Evolutionary conservation across 2,329 filamentous ascomycete genomes (phyloP).

Genomic region (Botrytis deweyae): DNA sequence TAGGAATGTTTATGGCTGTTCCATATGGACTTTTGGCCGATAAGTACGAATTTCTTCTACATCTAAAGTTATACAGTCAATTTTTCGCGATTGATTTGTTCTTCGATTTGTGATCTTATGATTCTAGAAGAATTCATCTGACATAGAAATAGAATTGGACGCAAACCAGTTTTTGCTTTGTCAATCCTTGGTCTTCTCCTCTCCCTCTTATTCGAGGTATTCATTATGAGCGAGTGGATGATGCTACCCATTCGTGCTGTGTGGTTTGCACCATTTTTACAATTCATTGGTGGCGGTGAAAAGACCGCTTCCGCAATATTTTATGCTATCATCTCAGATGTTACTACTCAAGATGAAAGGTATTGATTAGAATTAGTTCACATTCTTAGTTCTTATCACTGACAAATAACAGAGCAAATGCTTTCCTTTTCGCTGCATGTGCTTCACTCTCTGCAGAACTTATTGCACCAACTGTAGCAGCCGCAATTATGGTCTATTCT

Average conservation of each 20-base stretch:
- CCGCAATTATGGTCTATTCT: constrained; percentile 40
- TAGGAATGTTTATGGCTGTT: constrained; percentile 40
- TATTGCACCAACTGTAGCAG: constrained; percentile 42
- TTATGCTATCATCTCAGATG: constrained; percentile 42
- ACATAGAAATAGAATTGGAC: constrained; percentile 36
- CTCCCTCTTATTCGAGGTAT: constrained; percentile 35
- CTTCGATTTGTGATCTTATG: not conserved
- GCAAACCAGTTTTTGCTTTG: constrained; percentile 41
- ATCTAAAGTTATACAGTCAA: not conserved
- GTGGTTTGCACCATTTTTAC: constrained; percentile 40
- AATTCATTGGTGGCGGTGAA: constrained; percentile 42
- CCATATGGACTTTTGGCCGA: constrained; percentile 44
- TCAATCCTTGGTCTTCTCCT: constrained; percentile 39
- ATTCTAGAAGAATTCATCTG: not conserved
- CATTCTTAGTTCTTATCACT: not conserved
- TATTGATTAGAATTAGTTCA: constrained; percentile 21
- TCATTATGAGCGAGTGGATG: constrained; percentile 40
- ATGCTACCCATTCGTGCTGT: constrained; percentile 40
- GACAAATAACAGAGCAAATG: constrained; percentile 39
- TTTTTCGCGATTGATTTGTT: not conserved
- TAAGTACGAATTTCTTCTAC: constrained; percentile 34
- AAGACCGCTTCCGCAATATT: constrained; percentile 39
- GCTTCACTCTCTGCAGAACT: constrained; percentile 41
- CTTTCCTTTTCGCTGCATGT: constrained; percentile 40
- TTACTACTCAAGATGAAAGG: constrained; percentile 43